Evolutionary conservation across 495 filamentous ascomycete species (phyloP).

Genomic region (Apodospora peruviana): DNA sequence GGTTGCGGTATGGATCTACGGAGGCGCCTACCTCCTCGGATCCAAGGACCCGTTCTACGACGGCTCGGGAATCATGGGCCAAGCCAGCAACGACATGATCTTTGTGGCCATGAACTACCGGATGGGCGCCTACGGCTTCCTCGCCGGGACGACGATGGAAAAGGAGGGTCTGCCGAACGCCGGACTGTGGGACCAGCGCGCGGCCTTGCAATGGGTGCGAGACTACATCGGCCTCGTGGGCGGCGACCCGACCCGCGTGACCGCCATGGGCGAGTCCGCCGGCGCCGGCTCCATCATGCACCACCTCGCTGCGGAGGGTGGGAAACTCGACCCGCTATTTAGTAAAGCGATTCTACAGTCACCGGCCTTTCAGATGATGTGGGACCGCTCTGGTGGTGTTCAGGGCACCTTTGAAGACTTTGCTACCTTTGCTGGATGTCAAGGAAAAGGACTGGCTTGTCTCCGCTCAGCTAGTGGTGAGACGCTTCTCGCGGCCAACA

Average conservation of each 20-base stretch:
- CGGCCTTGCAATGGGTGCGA: conserved; percentile 60
- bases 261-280: conserved; percentile 64
- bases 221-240: conserved; percentile 62
- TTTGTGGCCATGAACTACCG: conserved; percentile 62
- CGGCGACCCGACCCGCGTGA: conserved; percentile 56
- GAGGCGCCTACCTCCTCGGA: conserved; percentile 53
- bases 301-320: conserved; percentile 57
- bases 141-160: conserved; percentile 47
- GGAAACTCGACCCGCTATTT: conserved; percentile 44
- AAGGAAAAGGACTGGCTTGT: conserved; percentile 37
- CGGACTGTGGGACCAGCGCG: conserved; percentile 46
- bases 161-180: conserved; percentile 41
- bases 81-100: conserved; percentile 42
- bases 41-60: conserved; percentile 42
- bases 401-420: conserved; percentile 40
- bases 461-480: conserved; percentile 31
- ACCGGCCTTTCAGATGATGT: conserved; percentile 41
- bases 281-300: conserved; percentile 61
- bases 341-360: conserved; percentile 40
- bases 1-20: conserved; percentile 57
- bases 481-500: conserved; percentile 36
- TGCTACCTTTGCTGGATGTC: conserved; percentile 39
- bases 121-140: conserved; percentile 50
- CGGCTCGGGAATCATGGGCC: conserved; percentile 38
- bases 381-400: conserved; percentile 33